These are phyloP conservation scores for Dactylellina parvicollis DNA, from an alignment of 2,329 filamentous ascomycete genomes.

Conservation along the genomic window DNA sequence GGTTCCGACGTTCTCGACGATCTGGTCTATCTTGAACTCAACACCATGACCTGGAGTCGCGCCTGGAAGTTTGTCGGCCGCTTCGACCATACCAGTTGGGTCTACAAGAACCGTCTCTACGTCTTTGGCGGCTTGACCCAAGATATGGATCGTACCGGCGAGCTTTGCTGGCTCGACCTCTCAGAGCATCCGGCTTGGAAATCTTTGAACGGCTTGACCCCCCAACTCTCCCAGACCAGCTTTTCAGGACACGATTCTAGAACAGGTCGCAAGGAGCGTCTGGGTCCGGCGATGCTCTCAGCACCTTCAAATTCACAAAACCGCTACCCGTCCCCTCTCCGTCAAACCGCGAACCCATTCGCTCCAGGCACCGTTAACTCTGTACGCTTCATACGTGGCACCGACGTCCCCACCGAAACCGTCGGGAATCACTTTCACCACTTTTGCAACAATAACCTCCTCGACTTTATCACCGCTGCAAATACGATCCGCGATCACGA, in stretches of 20 bases:
- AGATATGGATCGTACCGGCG: slow-evolving; percentile 95
- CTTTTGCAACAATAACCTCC: slow-evolving; percentile 88
- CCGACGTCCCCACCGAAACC: slow-evolving; percentile 85
- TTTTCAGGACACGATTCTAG: slow-evolving; percentile 36
- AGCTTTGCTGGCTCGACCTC: slow-evolving; percentile 96
- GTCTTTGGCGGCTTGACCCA: slow-evolving; percentile 94
- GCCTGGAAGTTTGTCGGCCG: slow-evolving; percentile 94
- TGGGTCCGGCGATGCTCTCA: slow-evolving; percentile 16
- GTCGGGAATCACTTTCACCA: slow-evolving; percentile 95
- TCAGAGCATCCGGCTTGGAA: slow-evolving; percentile 89
- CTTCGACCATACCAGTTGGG: slow-evolving; percentile 94
- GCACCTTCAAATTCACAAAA: slow-evolving; percentile 64
- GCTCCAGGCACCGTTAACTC: slow-evolving; percentile 72
- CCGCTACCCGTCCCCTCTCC: slow-evolving; percentile 67
- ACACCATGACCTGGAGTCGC: slow-evolving; percentile 97
- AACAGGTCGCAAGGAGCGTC: slow-evolving; percentile 53
- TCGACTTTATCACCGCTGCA: slow-evolving; percentile 93
- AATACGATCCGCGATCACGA: slow-evolving; percentile 86
- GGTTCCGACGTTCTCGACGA: slow-evolving; percentile 91
- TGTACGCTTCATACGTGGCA: slow-evolving; percentile 86
- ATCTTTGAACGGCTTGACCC: slow-evolving; percentile 61
- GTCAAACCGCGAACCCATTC: slow-evolving; percentile 62
- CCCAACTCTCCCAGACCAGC: slow-evolving; percentile 52
- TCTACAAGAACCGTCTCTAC: slow-evolving; percentile 91
- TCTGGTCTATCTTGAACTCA: slow-evolving; percentile 94